A percentile compares a stretch with the other conserved stretches of the same genome.
Evolutionary conservation across 768 basidiomycete genomes (phyloP).

Genomic region (Hygrocybe punicea): DNA sequence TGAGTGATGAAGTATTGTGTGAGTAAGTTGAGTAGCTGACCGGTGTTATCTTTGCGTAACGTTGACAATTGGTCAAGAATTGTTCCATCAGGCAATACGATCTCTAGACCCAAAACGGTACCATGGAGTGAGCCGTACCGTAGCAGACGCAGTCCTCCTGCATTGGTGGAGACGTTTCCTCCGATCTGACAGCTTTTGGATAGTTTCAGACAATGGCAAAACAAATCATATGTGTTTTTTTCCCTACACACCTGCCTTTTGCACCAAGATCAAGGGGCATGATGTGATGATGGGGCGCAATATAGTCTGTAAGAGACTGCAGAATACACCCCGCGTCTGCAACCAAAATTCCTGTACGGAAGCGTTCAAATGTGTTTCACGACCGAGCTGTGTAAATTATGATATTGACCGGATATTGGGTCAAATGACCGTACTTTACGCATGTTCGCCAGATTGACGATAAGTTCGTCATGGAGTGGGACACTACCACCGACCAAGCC

Average conservation of each 20-base stretch:
- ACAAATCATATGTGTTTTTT: background rate
- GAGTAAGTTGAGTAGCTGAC: conserved; percentile 40
- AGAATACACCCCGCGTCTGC: conserved; percentile 95
- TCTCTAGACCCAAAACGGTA: conserved; percentile 90
- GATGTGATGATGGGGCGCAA: conserved; percentile 85
- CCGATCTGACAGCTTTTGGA: conserved; percentile 86
- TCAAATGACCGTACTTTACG: conserved; percentile 79
- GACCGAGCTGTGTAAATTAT: conserved; percentile 14
- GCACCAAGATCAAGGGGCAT: conserved; percentile 96
- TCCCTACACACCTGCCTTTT: conserved; percentile 76
- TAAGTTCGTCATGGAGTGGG: conserved; percentile 81
- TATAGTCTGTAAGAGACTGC: conserved; percentile 79
- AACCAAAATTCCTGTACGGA: conserved; percentile 69
- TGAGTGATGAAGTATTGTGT: background rate
- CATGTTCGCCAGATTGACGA: conserved; percentile 83
- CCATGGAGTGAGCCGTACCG: conserved; percentile 96
- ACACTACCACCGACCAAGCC: conserved; percentile 96
- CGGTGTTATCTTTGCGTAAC: conserved; percentile 95
- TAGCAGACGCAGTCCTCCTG: conserved; percentile 90
- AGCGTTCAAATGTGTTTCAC: conserved; percentile 7
- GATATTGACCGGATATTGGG: conserved; percentile 65
- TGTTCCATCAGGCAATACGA: conserved; percentile 91
- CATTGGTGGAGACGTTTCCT: conserved; percentile 95
- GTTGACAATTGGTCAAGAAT: conserved; percentile 86
- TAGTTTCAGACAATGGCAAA: conserved; percentile 2